These are phyloP conservation scores for Gymnopilus junonius DNA, from an alignment of 768 basidiomycete species.

Conservation along the genomic window DNA sequence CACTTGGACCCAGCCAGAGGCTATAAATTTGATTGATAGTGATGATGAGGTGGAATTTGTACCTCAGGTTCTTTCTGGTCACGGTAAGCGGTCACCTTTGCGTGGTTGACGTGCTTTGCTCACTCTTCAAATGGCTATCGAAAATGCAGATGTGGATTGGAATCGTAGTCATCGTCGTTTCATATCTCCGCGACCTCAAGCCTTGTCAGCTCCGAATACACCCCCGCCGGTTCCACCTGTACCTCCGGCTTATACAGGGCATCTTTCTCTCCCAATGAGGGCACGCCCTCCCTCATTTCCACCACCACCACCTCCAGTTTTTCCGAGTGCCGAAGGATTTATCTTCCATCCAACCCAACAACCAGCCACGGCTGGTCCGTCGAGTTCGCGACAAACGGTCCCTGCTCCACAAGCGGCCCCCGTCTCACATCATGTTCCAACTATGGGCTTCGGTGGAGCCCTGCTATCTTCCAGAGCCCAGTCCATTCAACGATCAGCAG, in stretches of 20 bases:
- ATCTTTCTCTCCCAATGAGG: slow-evolving; percentile 43
- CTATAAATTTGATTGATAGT: slow-evolving; percentile 42
- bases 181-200: slow-evolving; percentile 50
- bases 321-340: slow-evolving; percentile 56
- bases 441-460: slow-evolving; percentile 27
- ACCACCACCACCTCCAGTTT: slow-evolving; percentile 43
- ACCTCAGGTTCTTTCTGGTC: slow-evolving; percentile 15
- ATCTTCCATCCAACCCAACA: slow-evolving; percentile 47
- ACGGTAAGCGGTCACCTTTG: slow-evolving; percentile 9
- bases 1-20: slow-evolving; percentile 24
- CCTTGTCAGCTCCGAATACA: slow-evolving; percentile 33
- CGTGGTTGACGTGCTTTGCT: background rate
- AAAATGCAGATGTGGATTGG: slow-evolving; percentile 14
- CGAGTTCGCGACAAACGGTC: slow-evolving; percentile 18
- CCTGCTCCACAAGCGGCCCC: slow-evolving; percentile 40
- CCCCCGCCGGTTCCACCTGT: slow-evolving; percentile 57
- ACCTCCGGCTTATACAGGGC: slow-evolving; percentile 39
- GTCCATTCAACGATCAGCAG: slow-evolving; percentile 7
- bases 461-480: slow-evolving; percentile 17
- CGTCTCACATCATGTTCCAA: slow-evolving; percentile 58
- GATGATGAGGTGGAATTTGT: slow-evolving; percentile 34
- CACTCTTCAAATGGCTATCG: background rate
- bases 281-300: slow-evolving; percentile 32
- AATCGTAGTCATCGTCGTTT: slow-evolving; percentile 16
- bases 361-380: slow-evolving; percentile 29